Evolutionary conservation across 768 basidiomycete genomes (phyloP).

Genomic region (Naganishia friedmannii): DNA sequence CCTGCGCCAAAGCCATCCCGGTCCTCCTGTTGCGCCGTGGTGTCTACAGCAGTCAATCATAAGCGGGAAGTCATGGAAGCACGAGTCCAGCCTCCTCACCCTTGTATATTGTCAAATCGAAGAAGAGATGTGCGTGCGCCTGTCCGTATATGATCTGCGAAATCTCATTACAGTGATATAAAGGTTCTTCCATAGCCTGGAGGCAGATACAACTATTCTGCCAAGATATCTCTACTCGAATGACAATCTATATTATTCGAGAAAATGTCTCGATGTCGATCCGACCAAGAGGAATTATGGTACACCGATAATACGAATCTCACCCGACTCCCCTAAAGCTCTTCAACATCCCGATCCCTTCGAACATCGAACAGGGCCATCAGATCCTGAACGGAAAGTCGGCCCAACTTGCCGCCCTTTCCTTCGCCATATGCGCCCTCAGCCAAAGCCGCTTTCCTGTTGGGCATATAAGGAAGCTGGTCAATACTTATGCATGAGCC

Average conservation of each 20-base stretch:
- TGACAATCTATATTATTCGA: no score
- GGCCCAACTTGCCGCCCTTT: slow-evolving; percentile 9
- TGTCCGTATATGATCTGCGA: neutral
- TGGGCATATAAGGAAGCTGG: slow-evolving; percentile 15
- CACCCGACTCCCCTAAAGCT: neutral
- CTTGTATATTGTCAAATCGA: neutral
- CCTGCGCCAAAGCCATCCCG: neutral
- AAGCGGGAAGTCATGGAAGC: neutral
- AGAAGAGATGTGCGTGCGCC: neutral
- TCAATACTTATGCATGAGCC: neutral
- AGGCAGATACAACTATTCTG: no score
- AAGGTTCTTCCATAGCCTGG: no score
- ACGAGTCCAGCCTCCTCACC: neutral
- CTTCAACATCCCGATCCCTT: slow-evolving; percentile 6
- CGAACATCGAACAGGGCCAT: slow-evolving; percentile 19
- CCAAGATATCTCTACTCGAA: no score
- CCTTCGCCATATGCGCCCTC: slow-evolving; percentile 53
- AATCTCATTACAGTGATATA: neutral
- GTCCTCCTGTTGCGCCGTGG: neutral
- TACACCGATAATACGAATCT: no score
- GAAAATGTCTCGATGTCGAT: no score
- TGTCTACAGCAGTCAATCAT: neutral
- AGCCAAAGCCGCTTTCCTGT: slow-evolving; percentile 43
- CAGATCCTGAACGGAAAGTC: slow-evolving; percentile 17
- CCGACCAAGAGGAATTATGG: no score